Base-by-base conservation (phyloP, 1,139 yeast species). In the Nakaseomyces glabratus region DNA sequence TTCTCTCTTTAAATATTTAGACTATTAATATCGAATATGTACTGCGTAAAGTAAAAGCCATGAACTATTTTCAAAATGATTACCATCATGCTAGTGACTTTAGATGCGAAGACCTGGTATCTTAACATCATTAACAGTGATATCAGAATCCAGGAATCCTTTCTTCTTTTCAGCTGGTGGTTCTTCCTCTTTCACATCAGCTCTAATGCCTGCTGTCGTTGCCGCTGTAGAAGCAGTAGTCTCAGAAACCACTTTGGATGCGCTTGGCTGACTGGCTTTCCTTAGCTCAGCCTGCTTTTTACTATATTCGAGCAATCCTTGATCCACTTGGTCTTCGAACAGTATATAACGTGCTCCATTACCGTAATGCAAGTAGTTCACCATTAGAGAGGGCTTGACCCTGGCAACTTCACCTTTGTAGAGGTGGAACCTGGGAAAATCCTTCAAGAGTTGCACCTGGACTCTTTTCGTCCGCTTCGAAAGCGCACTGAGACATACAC, bases 361-460 rank as follows among this genome's bases (percentile, higher is more conserved):
- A 42, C 64, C 52, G 34, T 73, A 71, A 49, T 85, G 85, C 39
- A 86, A 68, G 48, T 64, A 72, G 60, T 82, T 82, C 56, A 90
- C 72, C 95, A 86, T 86, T 41, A 73, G 67, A 12, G 90, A 82
- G 21, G 94, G 84, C 41, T 74, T 69, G n/a, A 85, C 95, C 25
- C 70, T 63, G 17, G 82, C 69, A 30, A 86, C 67, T 61, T 86
- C 81, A 19, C 95, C 95, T 26, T 60, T 63, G n/a, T 84, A 85
- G 11, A 63, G 55, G 31, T 61, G 62, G 39, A 74, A 58, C 8
- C 68, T 69, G 24, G 75, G 71, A 51, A 76, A 69, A 50, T 82
- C 82, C 49, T 67, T 69, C 42, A 84, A 65, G 21, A 85, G 65
- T 60, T 86, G 96, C 6, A 86, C 86, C 21, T 68, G 61, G 21